A percentile compares a stretch with the other conserved stretches of the same genome.
Conservation (phyloP, 495 filamentous ascomycete species). For the Neurospora sublineolata region DNA sequence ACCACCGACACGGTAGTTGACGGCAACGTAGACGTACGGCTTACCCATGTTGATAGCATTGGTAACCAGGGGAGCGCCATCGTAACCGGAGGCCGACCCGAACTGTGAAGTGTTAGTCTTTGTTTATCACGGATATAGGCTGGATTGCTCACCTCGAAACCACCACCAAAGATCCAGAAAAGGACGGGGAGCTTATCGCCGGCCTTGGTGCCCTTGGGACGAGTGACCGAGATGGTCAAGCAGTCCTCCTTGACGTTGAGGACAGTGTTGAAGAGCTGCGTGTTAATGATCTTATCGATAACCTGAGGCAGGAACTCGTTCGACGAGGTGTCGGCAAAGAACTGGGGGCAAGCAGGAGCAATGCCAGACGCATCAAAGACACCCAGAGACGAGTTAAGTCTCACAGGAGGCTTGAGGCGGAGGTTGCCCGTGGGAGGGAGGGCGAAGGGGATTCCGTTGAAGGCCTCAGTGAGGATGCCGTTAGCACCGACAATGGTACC, state of each 20-base stretch:
- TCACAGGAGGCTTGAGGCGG: constrained; percentile 33
- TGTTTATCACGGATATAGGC: background rate
- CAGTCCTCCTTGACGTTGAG: constrained; percentile 52
- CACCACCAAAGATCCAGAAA: constrained; percentile 67
- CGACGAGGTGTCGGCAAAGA: constrained; percentile 33
- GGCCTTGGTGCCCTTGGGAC: constrained; percentile 44
- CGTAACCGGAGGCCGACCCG: constrained; percentile 44
- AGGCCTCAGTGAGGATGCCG: constrained; percentile 25
- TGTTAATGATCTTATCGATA: constrained; percentile 39
- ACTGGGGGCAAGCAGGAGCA: constrained; percentile 46
- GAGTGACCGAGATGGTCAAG: constrained; percentile 51
- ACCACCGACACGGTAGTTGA: constrained; percentile 51
- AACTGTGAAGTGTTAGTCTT: constrained; percentile 18
- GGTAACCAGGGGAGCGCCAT: constrained; percentile 41
- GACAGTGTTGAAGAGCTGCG: constrained; percentile 45
- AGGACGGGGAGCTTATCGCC: constrained; percentile 53
- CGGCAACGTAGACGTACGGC: constrained; percentile 50
- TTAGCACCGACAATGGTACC: constrained; percentile 41
- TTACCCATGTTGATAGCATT: constrained; percentile 44
- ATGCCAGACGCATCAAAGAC: constrained; percentile 38
- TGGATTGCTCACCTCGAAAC: constrained; percentile 40
- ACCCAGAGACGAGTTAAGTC: constrained; percentile 31
- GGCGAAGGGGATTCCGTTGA: constrained; percentile 39
- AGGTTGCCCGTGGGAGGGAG: constrained; percentile 30
- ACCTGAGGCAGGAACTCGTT: constrained; percentile 33